Percentiles rank a stretch among this genome's conserved stretches.
phyloP scores from a whole-genome alignment of 1,139 yeast species.

The Yamadazyma membranifaciens region DNA sequence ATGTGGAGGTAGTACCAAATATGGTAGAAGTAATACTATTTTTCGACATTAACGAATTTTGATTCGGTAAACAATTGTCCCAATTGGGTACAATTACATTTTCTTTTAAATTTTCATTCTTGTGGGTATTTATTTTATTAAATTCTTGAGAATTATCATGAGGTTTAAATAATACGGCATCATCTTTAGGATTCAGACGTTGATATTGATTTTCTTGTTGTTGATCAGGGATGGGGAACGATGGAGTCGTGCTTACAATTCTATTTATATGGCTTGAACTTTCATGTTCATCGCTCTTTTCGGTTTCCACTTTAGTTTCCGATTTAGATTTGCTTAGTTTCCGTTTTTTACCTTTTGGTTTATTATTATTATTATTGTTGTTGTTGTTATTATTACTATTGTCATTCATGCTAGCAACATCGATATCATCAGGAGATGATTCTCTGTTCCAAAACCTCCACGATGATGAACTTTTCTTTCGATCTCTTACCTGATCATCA shows the following conservation, averaged over 20 bases:
- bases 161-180: slow-evolving; percentile 48
- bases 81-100: slow-evolving; percentile 46
- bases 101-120: slow-evolving; percentile 42
- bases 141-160: slow-evolving; percentile 43
- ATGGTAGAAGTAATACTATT: slow-evolving; percentile 20
- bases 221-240: slow-evolving; percentile 23
- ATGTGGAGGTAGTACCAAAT: slow-evolving; percentile 29
- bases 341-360: background rate
- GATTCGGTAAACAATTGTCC: slow-evolving; percentile 38
- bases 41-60: slow-evolving; percentile 25
- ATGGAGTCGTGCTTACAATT: slow-evolving; percentile 33
- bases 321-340: slow-evolving; percentile 2
- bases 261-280: slow-evolving; percentile 26
- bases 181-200: slow-evolving; percentile 21
- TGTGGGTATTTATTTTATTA: slow-evolving; percentile 45
- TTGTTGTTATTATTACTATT: slow-evolving; percentile 6
- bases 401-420: slow-evolving; percentile 6
- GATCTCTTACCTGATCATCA: slow-evolving; percentile 31
- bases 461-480: slow-evolving; percentile 25
- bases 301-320: background rate
- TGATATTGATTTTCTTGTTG: slow-evolving; percentile 24
- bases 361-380: background rate
- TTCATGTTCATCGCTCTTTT: slow-evolving; percentile 11
- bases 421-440: background rate
- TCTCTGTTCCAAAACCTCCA: slow-evolving; percentile 40